Conservation (phyloP, 73 alveolate genomes). For the Stentor roeselii region DNA sequence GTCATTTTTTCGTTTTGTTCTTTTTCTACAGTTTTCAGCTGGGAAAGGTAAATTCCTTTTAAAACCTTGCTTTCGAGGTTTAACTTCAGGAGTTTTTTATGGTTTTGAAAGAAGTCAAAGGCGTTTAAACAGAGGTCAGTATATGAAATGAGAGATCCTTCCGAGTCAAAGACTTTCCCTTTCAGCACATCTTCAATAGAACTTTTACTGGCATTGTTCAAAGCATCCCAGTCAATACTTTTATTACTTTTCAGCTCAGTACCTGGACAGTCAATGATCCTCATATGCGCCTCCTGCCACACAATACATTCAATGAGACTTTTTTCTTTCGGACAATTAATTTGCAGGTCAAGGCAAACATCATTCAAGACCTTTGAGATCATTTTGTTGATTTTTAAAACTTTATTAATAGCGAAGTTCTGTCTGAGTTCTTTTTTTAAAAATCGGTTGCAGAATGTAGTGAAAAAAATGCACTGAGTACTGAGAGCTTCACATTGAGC, state of each 20-base stretch:
- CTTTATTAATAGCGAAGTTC: not conserved
- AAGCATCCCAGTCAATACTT: not conserved
- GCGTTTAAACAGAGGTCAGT: not conserved
- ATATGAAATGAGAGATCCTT: not conserved
- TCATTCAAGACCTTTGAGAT: too few species aligned
- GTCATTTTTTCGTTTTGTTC: not conserved
- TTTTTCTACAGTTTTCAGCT: too few species aligned
- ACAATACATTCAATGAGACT: not conserved
- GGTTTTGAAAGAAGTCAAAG: not conserved
- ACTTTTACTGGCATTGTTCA: not conserved
- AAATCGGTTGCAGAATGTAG: not conserved
- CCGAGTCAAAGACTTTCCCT: not conserved
- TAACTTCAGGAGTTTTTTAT: not conserved
- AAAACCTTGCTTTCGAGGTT: not conserved
- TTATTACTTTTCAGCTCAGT: not conserved
- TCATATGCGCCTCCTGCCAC: not conserved
- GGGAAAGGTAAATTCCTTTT: not conserved
- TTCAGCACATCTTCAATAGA: not conserved
- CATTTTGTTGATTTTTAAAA: too few species aligned
- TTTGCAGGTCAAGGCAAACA: not conserved
- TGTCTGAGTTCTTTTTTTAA: not conserved
- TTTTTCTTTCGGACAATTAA: not conserved
- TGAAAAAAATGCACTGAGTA: conserved; percentile 47
- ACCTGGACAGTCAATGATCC: not conserved
- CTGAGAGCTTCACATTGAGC: conserved; percentile 69